phyloP scores from a whole-genome alignment of 2,329 filamentous ascomycete species.

The Macrophomina phaseolina region DNA sequence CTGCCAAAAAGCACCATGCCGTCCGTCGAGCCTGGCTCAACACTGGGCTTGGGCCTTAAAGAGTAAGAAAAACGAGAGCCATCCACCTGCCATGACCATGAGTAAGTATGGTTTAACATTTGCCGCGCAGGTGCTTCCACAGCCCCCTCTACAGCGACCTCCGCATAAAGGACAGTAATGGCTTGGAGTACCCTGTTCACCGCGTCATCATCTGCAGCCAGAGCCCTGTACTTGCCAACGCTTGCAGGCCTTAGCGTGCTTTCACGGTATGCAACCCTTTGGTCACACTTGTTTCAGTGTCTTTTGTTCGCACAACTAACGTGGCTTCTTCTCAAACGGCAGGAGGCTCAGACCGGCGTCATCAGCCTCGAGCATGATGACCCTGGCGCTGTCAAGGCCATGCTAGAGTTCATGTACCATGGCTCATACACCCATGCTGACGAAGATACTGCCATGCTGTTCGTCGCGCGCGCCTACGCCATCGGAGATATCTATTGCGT shows the following conservation, averaged over 20 bases:
- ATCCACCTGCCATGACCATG: too few relatives aligned
- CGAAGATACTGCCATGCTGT: background rate
- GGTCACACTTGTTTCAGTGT: background rate
- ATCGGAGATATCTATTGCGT: too few relatives aligned
- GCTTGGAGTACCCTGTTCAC: background rate
- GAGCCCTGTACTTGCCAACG: background rate
- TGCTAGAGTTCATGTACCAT: slow-evolving; percentile 84
- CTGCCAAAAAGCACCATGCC: background rate
- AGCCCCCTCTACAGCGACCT: slow-evolving; percentile 5
- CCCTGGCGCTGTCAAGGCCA: slow-evolving; percentile 75
- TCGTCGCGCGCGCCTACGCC: too few relatives aligned
- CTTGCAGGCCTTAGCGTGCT: background rate
- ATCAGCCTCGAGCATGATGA: slow-evolving; percentile 73
- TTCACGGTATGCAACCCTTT: background rate
- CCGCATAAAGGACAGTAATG: background rate
- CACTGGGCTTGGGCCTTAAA: background rate
- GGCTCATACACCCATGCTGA: slow-evolving; percentile 67
- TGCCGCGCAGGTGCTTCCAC: background rate
- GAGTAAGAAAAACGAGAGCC: background rate
- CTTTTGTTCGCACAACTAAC: background rate
- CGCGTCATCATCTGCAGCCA: background rate
- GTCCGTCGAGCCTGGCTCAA: background rate
- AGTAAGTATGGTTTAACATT: background rate
- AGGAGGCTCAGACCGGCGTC: slow-evolving; percentile 1
- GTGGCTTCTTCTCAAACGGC: background rate